phyloP scores from a whole-genome alignment of 805 yeast species.

The Candida tammaniensis region DNA sequence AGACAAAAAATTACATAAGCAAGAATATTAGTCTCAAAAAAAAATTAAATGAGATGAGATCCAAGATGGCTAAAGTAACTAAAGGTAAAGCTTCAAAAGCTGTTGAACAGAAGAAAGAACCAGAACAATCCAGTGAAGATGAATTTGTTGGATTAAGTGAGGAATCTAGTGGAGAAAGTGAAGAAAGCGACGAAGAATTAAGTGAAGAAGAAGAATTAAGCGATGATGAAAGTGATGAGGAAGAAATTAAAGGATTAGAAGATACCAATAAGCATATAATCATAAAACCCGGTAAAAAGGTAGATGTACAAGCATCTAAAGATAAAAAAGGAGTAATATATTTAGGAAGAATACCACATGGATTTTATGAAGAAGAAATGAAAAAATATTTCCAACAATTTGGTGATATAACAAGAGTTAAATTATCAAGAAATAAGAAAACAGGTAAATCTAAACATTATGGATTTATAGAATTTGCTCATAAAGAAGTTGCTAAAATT shows the following conservation, averaged over 20 bases:
- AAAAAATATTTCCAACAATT: conserved; percentile 84
- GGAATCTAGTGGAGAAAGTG: conserved; percentile 12
- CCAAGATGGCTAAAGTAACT: conserved; percentile 14
- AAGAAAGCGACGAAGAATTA: conserved; percentile 15
- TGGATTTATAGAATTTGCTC: conserved; percentile 75
- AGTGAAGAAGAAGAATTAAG: conserved; percentile 23
- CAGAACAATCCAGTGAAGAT: conserved; percentile 8
- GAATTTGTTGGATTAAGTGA: conserved; percentile 12
- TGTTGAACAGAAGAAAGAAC: conserved; percentile 1
- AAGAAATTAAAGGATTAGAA: conserved; percentile 21
- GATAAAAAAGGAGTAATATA: conserved; percentile 67
- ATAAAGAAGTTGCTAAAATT: conserved; percentile 71
- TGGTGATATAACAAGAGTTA: conserved; percentile 76
- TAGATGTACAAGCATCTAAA: conserved; percentile 13
- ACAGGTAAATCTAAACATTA: conserved; percentile 80
- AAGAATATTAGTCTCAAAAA: conserved; percentile 4
- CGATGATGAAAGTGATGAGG: conserved; percentile 22
- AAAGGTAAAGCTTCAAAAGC: conserved; percentile 1
- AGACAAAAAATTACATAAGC: too few species aligned
- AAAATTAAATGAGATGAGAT: conserved; percentile 11
- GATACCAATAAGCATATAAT: conserved; percentile 20
- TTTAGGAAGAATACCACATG: conserved; percentile 89
- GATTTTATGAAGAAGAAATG: conserved; percentile 81
- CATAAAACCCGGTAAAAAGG: conserved; percentile 18
- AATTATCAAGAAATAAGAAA: conserved; percentile 83